Evolutionary conservation across 352 stramenopile genomes (phyloP).

Genomic region (Globisporangium splendens): DNA sequence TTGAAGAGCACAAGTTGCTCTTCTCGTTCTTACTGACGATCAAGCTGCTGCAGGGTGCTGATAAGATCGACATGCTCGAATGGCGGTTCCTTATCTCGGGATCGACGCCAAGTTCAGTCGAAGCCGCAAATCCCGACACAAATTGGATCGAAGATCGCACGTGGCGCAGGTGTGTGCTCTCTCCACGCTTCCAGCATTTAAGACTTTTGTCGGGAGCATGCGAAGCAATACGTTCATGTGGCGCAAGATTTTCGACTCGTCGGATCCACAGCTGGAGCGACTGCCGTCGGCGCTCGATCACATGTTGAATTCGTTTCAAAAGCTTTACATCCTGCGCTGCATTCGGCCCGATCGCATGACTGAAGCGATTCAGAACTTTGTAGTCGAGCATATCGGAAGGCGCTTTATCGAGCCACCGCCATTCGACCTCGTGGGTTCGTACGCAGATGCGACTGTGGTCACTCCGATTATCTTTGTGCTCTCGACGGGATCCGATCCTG

Average conservation of each 20-base stretch:
- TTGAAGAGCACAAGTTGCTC: constrained; percentile 93
- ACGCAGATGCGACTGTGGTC: constrained; percentile 73
- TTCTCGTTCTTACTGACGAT: constrained; percentile 93
- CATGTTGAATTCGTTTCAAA: constrained; percentile 41
- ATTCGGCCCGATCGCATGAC: constrained; percentile 62
- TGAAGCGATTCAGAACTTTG: constrained; percentile 80
- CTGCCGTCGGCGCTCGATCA: constrained; percentile 28
- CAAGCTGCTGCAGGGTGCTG: constrained; percentile 71
- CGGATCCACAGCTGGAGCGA: constrained; percentile 33
- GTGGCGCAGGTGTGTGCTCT: constrained; percentile 32
- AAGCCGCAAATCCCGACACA: constrained; percentile 22
- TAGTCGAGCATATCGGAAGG: constrained; percentile 72
- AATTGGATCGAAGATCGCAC: constrained; percentile 40
- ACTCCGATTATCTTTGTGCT: constrained; percentile 92
- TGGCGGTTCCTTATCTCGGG: constrained; percentile 94
- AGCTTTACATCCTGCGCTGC: constrained; percentile 53
- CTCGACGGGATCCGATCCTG: constrained; percentile 86
- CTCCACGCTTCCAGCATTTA: constrained; percentile 34
- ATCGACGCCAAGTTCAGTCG: constrained; percentile 41
- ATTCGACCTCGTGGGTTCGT: constrained; percentile 82
- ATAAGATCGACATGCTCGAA: constrained; percentile 85
- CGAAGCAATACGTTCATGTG: constrained; percentile 23
- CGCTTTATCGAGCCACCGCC: constrained; percentile 83
- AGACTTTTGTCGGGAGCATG: constrained; percentile 21
- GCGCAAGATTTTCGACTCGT: constrained; percentile 42